Evolutionary conservation across 345 rosid genomes (phyloP), one percentile per base, ranked within the genome.

Genomic region (Eutrema heterophyllum): DNA sequence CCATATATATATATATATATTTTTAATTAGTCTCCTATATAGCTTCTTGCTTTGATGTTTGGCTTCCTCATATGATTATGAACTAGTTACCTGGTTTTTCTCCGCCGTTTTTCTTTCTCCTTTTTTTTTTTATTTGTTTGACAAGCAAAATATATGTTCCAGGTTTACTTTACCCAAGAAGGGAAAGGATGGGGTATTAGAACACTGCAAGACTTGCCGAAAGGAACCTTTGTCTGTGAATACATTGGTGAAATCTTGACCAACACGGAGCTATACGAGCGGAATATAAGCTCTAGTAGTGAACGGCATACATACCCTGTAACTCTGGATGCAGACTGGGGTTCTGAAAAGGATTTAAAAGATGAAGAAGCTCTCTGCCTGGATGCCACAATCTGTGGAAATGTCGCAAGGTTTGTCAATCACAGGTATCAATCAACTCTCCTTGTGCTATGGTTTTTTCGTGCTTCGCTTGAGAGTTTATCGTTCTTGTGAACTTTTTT

Each of bases 131-230:
- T 46, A 43, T 43, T 71, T n/a, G 33, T 12, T 70, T 67, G 58
- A 49, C 39, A 21, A 53, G 30, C 35, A 50, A 59, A 40, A 38
- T 82, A 64, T 78, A 57, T 59, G 40, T 53, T 41, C 68, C 69
- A 91, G 98, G 96, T 94, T 64, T 94, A 89, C 78, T 82, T 82
- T 78, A 89, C 96, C 12, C 66, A 69, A 29, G 93, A 81, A 70
- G 88, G 80, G 45, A 94, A 89, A 80, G 96, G 93, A 48, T 95
- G 97, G 97, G 99, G 99, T 70, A 76, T 95, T 39, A 83, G 87
- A 76, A 80, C 97, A 61, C 83, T 89, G 51, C 84, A 83, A 61
- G 86, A 89, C 76, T 81, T 95, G 82, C 92, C 95, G 27, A 95
- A 89, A 85, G 99, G 99, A 75, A 74, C 93, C 7, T 88, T 90